Evolutionary conservation across 495 filamentous ascomycete genomes (phyloP).

Genomic region (Podospora didyma): DNA sequence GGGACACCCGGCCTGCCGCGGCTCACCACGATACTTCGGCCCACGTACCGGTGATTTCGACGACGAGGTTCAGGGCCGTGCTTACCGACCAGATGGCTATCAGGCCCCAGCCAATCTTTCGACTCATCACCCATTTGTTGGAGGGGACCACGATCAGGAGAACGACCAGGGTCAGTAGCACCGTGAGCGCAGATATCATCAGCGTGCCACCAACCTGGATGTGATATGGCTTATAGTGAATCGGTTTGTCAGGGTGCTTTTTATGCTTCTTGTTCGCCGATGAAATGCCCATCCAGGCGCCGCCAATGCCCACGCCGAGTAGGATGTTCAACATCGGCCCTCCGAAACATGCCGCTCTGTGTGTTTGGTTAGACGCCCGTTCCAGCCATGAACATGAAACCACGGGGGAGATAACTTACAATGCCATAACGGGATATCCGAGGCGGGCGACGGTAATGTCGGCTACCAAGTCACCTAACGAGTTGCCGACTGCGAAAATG

Average conservation of each 20-base stretch:
- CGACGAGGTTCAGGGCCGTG: slow-evolving; percentile 74
- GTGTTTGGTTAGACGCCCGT: slow-evolving; percentile 3
- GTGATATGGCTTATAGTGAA: slow-evolving; percentile 60
- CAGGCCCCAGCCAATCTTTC: slow-evolving; percentile 74
- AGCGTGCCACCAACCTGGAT: slow-evolving; percentile 82
- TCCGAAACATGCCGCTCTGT: slow-evolving; percentile 81
- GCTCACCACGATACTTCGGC: slow-evolving; percentile 29
- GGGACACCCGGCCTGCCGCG: not conserved
- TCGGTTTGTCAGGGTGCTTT: slow-evolving; percentile 53
- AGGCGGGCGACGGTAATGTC: slow-evolving; percentile 90
- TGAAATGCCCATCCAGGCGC: slow-evolving; percentile 74
- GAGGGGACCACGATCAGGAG: slow-evolving; percentile 77
- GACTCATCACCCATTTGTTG: slow-evolving; percentile 88
- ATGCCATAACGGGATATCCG: slow-evolving; percentile 95
- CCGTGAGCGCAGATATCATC: slow-evolving; percentile 72
- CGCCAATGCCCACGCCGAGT: slow-evolving; percentile 85
- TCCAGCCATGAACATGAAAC: not conserved
- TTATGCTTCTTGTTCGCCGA: slow-evolving; percentile 49
- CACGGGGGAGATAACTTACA: slow-evolving; percentile 41
- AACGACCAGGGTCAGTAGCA: slow-evolving; percentile 75
- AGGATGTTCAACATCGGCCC: slow-evolving; percentile 98
- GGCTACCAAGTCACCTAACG: slow-evolving; percentile 88
- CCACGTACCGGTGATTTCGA: slow-evolving; percentile 66
- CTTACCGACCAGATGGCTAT: slow-evolving; percentile 83
- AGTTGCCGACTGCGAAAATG: slow-evolving; percentile 95